A percentile compares a stretch with the other conserved stretches of the same genome.
Conservation (phyloP, 2,329 filamentous ascomycete genomes). For the Microsporum canis region DNA sequence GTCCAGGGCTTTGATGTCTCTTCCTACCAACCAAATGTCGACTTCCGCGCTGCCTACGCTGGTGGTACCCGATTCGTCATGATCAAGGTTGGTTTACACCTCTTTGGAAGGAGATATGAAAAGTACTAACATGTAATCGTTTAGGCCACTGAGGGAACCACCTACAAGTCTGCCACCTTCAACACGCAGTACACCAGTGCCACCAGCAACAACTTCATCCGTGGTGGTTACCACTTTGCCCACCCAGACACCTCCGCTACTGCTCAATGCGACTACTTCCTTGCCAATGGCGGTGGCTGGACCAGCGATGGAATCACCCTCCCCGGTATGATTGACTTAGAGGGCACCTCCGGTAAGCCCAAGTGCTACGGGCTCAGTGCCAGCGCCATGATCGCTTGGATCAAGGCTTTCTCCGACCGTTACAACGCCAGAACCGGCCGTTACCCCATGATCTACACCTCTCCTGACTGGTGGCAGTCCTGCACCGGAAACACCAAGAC, state of each 20-base stretch:
- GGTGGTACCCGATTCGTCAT: conserved; percentile 37
- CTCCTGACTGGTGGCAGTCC: conserved; percentile 42
- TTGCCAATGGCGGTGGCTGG: conserved; percentile 46
- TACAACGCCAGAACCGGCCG: conserved; percentile 39
- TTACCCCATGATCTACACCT: conserved; percentile 45
- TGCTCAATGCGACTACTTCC: conserved; percentile 43
- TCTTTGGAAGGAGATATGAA: background rate
- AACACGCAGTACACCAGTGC: conserved; percentile 40
- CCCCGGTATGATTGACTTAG: conserved; percentile 48
- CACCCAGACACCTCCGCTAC: conserved; percentile 38
- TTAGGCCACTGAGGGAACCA: conserved; percentile 44
- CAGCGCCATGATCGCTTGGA: conserved; percentile 42
- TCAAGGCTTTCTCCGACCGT: conserved; percentile 42
- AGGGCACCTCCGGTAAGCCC: conserved; percentile 32
- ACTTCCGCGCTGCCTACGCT: conserved; percentile 30
- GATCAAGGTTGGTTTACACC: conserved; percentile 29
- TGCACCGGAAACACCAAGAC: conserved; percentile 42
- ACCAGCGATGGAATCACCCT: conserved; percentile 43
- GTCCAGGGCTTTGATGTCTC: conserved; percentile 35
- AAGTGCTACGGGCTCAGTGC: conserved; percentile 39
- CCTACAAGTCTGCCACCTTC: conserved; percentile 38
- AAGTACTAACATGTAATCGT: background rate
- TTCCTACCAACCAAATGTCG: conserved; percentile 29
- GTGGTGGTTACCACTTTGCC: conserved; percentile 48
- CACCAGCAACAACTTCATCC: conserved; percentile 42